Conservation (phyloP, 768 basidiomycete genomes). For the Cytidiella melzeri region DNA sequence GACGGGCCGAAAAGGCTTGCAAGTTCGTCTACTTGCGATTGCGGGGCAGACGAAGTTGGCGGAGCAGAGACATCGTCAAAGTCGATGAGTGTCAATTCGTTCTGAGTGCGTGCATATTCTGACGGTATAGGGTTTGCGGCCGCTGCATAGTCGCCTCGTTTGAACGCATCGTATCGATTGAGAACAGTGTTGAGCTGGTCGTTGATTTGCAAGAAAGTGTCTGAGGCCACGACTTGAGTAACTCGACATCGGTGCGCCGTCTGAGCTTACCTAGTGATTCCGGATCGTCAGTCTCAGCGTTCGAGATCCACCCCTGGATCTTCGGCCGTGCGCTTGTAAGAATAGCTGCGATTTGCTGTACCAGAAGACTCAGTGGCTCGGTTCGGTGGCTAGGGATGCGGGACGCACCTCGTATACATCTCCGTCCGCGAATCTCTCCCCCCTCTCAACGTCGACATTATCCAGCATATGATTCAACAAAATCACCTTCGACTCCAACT, state of each 20-base stretch:
- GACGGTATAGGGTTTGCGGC: constrained; percentile 65
- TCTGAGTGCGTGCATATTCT: constrained; percentile 37
- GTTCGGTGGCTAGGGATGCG: background rate
- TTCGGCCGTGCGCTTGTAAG: constrained; percentile 81
- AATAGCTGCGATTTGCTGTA: constrained; percentile 83
- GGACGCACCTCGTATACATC: constrained; percentile 85
- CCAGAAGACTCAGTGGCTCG: background rate
- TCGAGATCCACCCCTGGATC: constrained; percentile 96
- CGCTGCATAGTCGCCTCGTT: constrained; percentile 77
- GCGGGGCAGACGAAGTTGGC: constrained; percentile 12
- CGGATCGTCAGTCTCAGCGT: constrained; percentile 83
- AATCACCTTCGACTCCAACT: constrained; percentile 91
- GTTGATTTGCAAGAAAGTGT: constrained; percentile 92
- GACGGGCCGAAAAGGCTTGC: constrained; percentile 49
- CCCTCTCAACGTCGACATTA: constrained; percentile 65
- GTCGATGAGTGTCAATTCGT: constrained; percentile 62
- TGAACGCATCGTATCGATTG: constrained; percentile 87
- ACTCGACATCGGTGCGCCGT: background rate
- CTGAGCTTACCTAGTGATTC: constrained; percentile 72
- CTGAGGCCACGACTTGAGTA: constrained; percentile 32
- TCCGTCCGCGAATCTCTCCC: constrained; percentile 79
- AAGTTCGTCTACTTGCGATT: constrained; percentile 47
- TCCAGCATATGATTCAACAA: constrained; percentile 97
- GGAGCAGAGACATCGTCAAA: constrained; percentile 50
- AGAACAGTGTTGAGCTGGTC: constrained; percentile 95